These are phyloP conservation scores for Beauveria sp. DNA, from an alignment of 2,329 filamentous ascomycete genomes.

Conservation along the genomic window DNA sequence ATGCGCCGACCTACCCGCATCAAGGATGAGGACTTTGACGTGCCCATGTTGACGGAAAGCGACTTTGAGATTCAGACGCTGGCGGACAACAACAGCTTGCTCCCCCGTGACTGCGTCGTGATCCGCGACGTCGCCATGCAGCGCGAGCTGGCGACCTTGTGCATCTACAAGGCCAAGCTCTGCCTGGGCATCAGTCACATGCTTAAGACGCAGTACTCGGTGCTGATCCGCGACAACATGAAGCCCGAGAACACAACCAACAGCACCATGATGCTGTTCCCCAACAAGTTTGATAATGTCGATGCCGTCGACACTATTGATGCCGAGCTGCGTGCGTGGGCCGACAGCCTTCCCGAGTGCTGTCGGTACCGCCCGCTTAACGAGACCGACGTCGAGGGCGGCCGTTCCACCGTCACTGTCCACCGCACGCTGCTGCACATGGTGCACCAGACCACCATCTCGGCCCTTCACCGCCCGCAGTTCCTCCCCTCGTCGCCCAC, in stretches of 20 bases:
- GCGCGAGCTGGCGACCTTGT: conserved; percentile 74
- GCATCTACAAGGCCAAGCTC: conserved; percentile 83
- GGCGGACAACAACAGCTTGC: conserved; percentile 58
- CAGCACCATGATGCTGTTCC: conserved; percentile 80
- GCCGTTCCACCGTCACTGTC: conserved; percentile 53
- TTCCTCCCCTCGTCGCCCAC: conserved; percentile 68
- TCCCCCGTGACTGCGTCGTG: conserved; percentile 63
- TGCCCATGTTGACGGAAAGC: conserved; percentile 75
- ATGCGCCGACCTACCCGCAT: conserved; percentile 91
- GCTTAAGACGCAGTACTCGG: conserved; percentile 84
- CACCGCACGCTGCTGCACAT: conserved; percentile 86
- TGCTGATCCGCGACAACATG: conserved; percentile 75
- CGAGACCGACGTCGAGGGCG: conserved; percentile 49
- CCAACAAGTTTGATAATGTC: conserved; percentile 80
- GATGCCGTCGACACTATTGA: conserved; percentile 76
- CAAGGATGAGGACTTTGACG: conserved; percentile 88
- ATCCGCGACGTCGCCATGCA: conserved; percentile 67
- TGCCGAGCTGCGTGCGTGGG: conserved; percentile 70
- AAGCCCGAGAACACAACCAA: conserved; percentile 69
- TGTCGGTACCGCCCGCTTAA: conserved; percentile 59
- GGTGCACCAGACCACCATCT: conserved; percentile 87
- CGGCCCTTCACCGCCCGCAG: conserved; percentile 83
- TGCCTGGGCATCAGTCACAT: conserved; percentile 87
- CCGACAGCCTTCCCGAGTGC: conserved; percentile 59
- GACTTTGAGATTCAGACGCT: conserved; percentile 76